phyloP scores from a whole-genome alignment of 2,329 filamentous ascomycete species.

The Torrubiella hemipterigena region DNA sequence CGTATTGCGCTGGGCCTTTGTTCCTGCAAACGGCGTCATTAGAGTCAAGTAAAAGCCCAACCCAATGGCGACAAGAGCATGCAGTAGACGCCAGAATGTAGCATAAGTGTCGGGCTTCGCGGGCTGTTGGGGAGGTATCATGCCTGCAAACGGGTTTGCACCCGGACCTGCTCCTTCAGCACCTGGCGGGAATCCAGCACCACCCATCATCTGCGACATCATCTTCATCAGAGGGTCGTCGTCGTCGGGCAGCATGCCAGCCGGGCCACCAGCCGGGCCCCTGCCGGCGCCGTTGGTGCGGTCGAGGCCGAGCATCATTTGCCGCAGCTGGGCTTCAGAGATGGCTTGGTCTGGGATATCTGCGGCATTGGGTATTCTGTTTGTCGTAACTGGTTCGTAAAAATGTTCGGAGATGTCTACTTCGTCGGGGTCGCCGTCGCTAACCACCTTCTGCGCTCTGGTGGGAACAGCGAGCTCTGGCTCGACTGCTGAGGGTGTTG shows the following conservation, averaged over 20 bases:
- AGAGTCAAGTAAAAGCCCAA: conserved; percentile 61
- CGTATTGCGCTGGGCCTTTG: conserved; percentile 45
- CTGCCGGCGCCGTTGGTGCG: conserved; percentile 6
- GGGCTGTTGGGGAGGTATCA: conserved; percentile 28
- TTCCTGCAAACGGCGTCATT: conserved; percentile 57
- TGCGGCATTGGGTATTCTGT: conserved; percentile 5
- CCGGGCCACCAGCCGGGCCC: background rate
- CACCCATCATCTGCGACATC: conserved; percentile 59
- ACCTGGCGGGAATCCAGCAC: conserved; percentile 19
- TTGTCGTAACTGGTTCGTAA: conserved; percentile 40
- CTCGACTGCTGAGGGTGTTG: no score
- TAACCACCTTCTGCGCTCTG: background rate
- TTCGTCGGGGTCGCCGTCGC: conserved; percentile 55
- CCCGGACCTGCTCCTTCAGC: conserved; percentile 22
- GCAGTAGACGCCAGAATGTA: conserved; percentile 59
- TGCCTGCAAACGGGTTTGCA: conserved; percentile 22
- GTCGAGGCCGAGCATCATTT: conserved; percentile 51
- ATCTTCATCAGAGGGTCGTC: conserved; percentile 39
- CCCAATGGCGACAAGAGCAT: conserved; percentile 58
- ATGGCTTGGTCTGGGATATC: conserved; percentile 13
- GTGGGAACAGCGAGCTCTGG: background rate
- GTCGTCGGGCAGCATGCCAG: conserved; percentile 11
- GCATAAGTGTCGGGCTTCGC: conserved; percentile 22
- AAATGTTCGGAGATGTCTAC: conserved; percentile 69
- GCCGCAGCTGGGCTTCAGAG: conserved; percentile 49